These are phyloP conservation scores for Gaultheria prostrata DNA, from an alignment of 148 eudicot genomes.

Conservation along the genomic window DNA sequence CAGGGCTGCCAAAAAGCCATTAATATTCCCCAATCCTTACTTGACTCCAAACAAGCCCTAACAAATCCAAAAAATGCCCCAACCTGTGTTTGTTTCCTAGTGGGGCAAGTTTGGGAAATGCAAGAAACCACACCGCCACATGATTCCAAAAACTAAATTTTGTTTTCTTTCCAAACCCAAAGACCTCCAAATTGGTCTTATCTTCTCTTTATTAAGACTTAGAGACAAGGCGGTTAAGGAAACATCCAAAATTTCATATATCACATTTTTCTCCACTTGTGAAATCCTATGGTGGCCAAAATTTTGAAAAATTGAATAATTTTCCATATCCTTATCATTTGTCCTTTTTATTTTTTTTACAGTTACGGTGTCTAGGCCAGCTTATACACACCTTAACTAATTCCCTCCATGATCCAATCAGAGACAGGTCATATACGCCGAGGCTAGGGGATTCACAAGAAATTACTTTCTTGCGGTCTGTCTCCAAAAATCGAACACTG, in stretches of 20 bases:
- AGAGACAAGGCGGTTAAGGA: conserved; percentile 42
- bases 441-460: too few relatives aligned
- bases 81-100: conserved; percentile 48
- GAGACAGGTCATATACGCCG: too few relatives aligned
- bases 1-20: conserved; percentile 28
- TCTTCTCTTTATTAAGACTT: conserved; percentile 47
- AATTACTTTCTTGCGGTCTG: too few relatives aligned
- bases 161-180: conserved; percentile 29
- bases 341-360: too few relatives aligned
- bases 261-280: conserved; percentile 25
- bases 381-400: too few relatives aligned
- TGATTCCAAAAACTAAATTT: conserved; percentile 34
- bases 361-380: too few relatives aligned
- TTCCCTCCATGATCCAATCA: too few relatives aligned
- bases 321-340: background rate
- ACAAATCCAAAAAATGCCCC: conserved; percentile 59
- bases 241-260: conserved; percentile 38
- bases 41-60: conserved; percentile 67
- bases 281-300: conserved; percentile 15
- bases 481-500: too few relatives aligned
- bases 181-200: conserved; percentile 53
- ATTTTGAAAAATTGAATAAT: background rate
- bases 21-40: conserved; percentile 45
- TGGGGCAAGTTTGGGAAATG: conserved; percentile 42
- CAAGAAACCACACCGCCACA: conserved; percentile 28